These are phyloP conservation scores for Nemania sp. DNA, from an alignment of 2,329 filamentous ascomycete species.

Conservation along the genomic window DNA sequence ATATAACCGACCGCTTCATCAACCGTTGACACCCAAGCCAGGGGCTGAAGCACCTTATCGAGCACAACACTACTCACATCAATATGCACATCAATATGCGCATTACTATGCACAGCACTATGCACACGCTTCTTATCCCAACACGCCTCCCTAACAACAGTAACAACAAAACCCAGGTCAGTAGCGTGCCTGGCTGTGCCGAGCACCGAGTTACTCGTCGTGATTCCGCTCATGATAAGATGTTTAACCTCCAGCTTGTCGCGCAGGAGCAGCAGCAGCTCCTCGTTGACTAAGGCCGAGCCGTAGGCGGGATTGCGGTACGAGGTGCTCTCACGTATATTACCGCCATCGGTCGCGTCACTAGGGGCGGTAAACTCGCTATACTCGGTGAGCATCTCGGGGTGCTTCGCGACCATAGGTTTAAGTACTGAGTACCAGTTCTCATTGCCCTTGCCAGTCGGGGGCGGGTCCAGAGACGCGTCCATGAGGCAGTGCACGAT, in stretches of 20 bases:
- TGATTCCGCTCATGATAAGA: not conserved
- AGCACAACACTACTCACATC: not conserved
- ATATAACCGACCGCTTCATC: constrained; percentile 33
- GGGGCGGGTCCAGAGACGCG: not conserved
- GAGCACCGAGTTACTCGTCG: not conserved
- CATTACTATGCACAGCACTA: not conserved
- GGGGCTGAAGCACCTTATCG: not conserved
- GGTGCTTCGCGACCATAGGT: not conserved
- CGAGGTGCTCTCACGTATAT: not conserved
- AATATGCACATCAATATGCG: too few species aligned
- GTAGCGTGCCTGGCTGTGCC: not conserved
- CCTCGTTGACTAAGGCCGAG: not conserved
- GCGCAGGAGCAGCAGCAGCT: not conserved
- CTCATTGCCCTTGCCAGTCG: not conserved
- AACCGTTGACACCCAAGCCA: not conserved
- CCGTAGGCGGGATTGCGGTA: not conserved
- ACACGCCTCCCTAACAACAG: not conserved
- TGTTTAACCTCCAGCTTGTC: not conserved
- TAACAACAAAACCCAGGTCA: not conserved
- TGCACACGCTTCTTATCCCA: not conserved
- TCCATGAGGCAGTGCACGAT: not conserved
- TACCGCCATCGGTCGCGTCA: too few species aligned
- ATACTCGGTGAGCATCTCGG: not conserved
- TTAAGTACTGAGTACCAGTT: not conserved
- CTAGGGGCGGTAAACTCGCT: not conserved